Conservation (phyloP, 306 rosid species). For the Cucurbita ficifolia region DNA sequence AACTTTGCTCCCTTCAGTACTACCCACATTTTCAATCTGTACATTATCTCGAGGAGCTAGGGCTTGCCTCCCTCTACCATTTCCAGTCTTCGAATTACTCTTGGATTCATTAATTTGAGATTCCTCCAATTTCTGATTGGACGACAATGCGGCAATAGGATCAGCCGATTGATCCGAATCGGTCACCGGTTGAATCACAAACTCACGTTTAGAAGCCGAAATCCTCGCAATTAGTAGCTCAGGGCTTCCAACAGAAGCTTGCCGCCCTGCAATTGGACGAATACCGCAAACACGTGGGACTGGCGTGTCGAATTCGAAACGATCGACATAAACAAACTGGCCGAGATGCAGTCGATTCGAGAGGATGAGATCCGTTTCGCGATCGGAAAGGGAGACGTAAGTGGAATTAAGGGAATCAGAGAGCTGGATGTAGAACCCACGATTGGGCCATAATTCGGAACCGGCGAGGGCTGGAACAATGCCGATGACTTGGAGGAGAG, state of each 20-base stretch:
- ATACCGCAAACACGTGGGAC: slow-evolving; percentile 50
- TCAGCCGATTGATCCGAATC: slow-evolving; percentile 53
- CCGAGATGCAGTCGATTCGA: slow-evolving; percentile 79
- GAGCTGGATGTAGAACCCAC: slow-evolving; percentile 82
- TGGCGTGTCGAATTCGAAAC: slow-evolving; percentile 61
- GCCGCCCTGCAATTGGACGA: slow-evolving; percentile 77
- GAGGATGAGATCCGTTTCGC: slow-evolving; percentile 70
- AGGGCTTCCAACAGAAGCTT: slow-evolving; percentile 53
- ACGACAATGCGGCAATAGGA: slow-evolving; percentile 42
- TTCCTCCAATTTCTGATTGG: slow-evolving; percentile 22
- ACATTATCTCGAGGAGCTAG: slow-evolving; percentile 58
- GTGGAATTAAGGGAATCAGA: slow-evolving; percentile 91
- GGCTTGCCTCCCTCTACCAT: slow-evolving; percentile 35
- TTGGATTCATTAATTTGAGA: slow-evolving; percentile 10
- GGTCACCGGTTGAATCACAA: slow-evolving; percentile 59
- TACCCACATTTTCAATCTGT: slow-evolving; percentile 11
- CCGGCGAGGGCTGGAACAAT: slow-evolving; percentile 85
- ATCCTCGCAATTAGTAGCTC: slow-evolving; percentile 58
- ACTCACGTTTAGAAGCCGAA: slow-evolving; percentile 38
- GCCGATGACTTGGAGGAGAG: slow-evolving; percentile 83
- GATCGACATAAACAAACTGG: slow-evolving; percentile 70
- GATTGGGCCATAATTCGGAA: slow-evolving; percentile 74
- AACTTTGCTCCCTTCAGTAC: slow-evolving; percentile 13
- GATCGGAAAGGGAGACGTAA: slow-evolving; percentile 70
- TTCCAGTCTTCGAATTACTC: slow-evolving; percentile 17